Evolutionary conservation across 345 rosid genomes (phyloP), one percentile per base, ranked within the genome.

Genomic region (Corymbia maculata): DNA sequence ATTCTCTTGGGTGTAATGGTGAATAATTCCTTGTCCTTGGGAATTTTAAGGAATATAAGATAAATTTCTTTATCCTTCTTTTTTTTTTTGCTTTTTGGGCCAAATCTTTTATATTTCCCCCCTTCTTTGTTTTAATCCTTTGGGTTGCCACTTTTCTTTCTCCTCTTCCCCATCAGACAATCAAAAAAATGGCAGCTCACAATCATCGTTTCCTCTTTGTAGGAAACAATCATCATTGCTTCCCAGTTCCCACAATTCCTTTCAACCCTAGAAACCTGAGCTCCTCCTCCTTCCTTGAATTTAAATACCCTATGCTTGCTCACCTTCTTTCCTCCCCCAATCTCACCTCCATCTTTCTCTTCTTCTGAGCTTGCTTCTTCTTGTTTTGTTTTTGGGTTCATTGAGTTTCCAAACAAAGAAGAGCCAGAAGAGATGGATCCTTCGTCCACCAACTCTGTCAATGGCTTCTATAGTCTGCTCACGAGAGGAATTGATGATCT

Each of bases 221-320:
- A 95, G 95, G 98, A 95, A 95, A 95, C 98, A 96, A 93, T 89
- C 95, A 96, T 97, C 97, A 97, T 97, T 95, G 96, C 95, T 75
- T 75, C 84, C 84, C 84, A 75, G 84, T 90, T 94, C 94, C 97
- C 93, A 94, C 98, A 93, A 93, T 95, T 96, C 93, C 90, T 95
- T 94, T 95, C 97, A 92, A 92, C 95, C 95, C 89, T 93, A 47
- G 92, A 91, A 95, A 95, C 93, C 96, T 94, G 93, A 91, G 91
- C 95, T 95, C 90, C 95, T 90, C 88, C 90, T 90, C 10, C 93
- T 91, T 91, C 94, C 42, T 89, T 86, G 57, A 86, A 89, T 87
- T 87, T 88, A 87, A 88, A 87, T 85, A 88, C 86, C 88, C 86
- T 86, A 51, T 50, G 47, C 88, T 26, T 5, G 89, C 89, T 24